A percentile compares a stretch with the other conserved stretches of the same genome.
These are phyloP conservation scores for Pleurotus djamor DNA, from an alignment of 768 basidiomycete genomes.

Conservation along the genomic window DNA sequence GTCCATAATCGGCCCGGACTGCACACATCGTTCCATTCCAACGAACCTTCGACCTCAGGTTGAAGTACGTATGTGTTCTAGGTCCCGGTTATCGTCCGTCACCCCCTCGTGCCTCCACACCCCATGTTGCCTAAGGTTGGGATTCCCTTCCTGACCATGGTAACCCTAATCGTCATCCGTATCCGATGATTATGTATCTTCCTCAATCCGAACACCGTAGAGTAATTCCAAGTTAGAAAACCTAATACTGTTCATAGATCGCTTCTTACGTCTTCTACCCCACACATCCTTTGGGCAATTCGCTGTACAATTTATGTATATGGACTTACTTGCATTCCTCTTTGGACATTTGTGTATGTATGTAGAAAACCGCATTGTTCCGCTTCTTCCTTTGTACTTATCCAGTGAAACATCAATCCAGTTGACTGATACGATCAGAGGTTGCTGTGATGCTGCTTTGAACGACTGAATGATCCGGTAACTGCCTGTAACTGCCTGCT, in stretches of 20 bases:
- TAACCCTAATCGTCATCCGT: not conserved
- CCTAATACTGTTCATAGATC: not conserved
- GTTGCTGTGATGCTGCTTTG: not conserved
- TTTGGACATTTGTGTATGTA: conserved; percentile 3
- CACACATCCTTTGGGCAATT: not conserved
- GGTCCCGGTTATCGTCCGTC: no score
- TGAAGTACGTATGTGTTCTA: no score
- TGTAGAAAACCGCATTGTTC: not conserved
- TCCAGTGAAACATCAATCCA: not conserved
- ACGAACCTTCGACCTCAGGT: not conserved
- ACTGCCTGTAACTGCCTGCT: not conserved
- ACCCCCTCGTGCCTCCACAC: not conserved
- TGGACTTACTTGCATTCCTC: not conserved
- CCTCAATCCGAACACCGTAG: not conserved
- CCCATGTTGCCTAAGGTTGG: not conserved
- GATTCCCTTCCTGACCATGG: not conserved
- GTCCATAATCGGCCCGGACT: not conserved
- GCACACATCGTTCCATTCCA: not conserved
- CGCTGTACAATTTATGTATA: not conserved
- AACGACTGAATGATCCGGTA: not conserved
- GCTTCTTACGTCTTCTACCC: not conserved
- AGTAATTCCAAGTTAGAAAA: not conserved
- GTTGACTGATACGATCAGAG: not conserved
- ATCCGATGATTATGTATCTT: not conserved
- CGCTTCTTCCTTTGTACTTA: not conserved